Evolutionary conservation across 805 yeast species (phyloP), one percentile per base, ranked within the genome.

Genomic region (Nakazawaea laoshanensis): DNA sequence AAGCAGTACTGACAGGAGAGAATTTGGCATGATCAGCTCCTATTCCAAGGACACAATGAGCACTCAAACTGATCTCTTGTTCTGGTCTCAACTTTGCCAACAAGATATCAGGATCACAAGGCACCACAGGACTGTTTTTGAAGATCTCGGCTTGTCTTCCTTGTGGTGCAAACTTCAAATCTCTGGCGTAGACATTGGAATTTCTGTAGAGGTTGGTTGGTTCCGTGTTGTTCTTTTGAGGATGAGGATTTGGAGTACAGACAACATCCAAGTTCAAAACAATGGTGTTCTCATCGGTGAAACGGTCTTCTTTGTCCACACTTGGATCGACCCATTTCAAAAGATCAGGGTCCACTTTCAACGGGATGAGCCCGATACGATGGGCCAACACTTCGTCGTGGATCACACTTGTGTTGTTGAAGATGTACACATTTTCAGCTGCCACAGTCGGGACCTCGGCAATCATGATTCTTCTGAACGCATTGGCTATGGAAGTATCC

Each of bases 351-450:
- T 86, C 94, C 29, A 86, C 82, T 44, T 79, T 81, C 46, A 92
- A 66, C 21, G 98, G 98, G 31, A 89, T 69, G 43, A 92, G 67
- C 30, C 98, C 98, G 42, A 92, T 77, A 64, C 98, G 77, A 53
- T 86, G 96, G 4, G 98, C 89, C 43, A 92, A 70, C 13, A 92
- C 96, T 62, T 92, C 98, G 56, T 92, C 98, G 57, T 88, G 96
- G 42, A 92, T 85, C 30, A 92, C 96, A 1, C 96, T 85, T 2
- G 98, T 92, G 59, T 92, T 92, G 67, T 86, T 89, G 63, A 82
- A 82, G 39, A 92, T 71, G 53, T 79, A 87, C 12, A 92, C 86
- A 41, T 84, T 75, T 57, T 92, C 98, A 15, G 95, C 82, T 11
- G 98, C 97, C 29, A 89, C 94, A 2, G 92, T 73, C 14, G 98